Base-by-base conservation (phyloP, 73 alveolate genomes). In the Loxodes magnus region DNA sequence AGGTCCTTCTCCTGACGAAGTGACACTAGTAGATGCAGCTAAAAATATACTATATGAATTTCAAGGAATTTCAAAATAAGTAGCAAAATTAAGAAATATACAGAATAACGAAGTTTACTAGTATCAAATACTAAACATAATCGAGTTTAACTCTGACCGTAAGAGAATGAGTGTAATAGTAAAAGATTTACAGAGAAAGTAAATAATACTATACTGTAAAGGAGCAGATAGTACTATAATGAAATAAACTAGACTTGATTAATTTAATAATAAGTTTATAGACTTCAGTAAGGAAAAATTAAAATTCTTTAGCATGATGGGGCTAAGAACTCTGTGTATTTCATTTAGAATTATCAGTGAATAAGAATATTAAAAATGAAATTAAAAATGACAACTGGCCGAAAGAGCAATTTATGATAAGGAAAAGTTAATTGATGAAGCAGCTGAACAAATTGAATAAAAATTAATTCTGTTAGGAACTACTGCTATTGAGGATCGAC, bases 1-100 rank as follows among this genome's bases (percentile, higher is more conserved):
- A 37, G 97, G 94, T 2, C 92, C 94, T n/a, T 76, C 92, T 17
- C 97, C 97, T 24, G 97, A 86, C 60, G 97, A 86, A 49, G 71
- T 83, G 1, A 73, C 97, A 35, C 72, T 93, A 16, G 97, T 93
- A 19, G 95, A 90, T 58, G 83, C 97, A 24, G 98, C 99, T 9
- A 75, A 46, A 3, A 25, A 25, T 24, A 25, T 46, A n/a, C 43
- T 37, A 10, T 46, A 22, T 25, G 59, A 46, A 3, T 46, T 46
- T 25, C 35, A 17, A 46, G 59, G 27, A 41, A 46, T 24, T 20
- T 7, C 7, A 41, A 46, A 2, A 12, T 12, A 22, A 46, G 17
- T 10, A 46, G 22, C 17, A 41, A 46, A 25, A 12, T 46, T 0
- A 46, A 25, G 7, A 24, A 25, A 0, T 10, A 10, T 63, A 54